Percentiles rank a stretch among this genome's conserved stretches.
Evolutionary conservation across 108 stramenopile genomes (phyloP).

Genomic region (Mayamaea pseudoterrestris): DNA sequence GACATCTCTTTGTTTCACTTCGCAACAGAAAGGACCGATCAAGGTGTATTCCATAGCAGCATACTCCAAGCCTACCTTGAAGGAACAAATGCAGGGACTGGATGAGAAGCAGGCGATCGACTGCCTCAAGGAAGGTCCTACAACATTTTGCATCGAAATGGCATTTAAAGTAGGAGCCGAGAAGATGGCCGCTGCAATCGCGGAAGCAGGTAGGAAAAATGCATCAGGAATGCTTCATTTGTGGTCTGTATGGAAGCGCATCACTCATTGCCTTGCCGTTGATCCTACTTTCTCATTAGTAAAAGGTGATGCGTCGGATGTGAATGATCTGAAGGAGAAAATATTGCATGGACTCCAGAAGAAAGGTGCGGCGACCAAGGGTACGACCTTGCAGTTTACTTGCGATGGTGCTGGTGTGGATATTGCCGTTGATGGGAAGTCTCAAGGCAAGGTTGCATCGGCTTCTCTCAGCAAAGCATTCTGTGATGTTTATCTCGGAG

Average conservation of each 20-base stretch:
- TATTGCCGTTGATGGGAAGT: conserved; percentile 60
- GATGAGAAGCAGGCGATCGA: conserved; percentile 6
- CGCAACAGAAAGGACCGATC: conserved; percentile 76
- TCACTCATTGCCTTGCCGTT: too few species aligned
- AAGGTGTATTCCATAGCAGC: conserved; percentile 73
- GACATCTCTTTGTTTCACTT: too few species aligned
- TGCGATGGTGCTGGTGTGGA: conserved; percentile 30
- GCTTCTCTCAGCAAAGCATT: conserved; percentile 52
- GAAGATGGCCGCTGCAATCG: conserved; percentile 76
- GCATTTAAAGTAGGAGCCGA: conserved; percentile 80
- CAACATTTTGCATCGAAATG: conserved; percentile 42
- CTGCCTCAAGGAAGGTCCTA: conserved; percentile 23
- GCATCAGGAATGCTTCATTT: too few species aligned
- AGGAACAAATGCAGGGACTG: conserved; percentile 10
- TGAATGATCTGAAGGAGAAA: conserved; percentile 48
- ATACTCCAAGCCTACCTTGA: conserved; percentile 36
- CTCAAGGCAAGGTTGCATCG: conserved; percentile 40
- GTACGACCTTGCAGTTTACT: conserved; percentile 63
- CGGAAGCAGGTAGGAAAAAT: too few species aligned
- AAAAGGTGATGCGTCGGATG: conserved; percentile 33
- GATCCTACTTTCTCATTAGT: conserved; percentile 48
- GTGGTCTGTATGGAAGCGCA: too few species aligned
- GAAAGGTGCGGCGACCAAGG: conserved; percentile 53
- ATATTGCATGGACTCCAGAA: conserved; percentile 60
- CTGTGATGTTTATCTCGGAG: conserved; percentile 76